phyloP scores from a whole-genome alignment of 2,329 filamentous ascomycete genomes.

The Calonectria honghensis region DNA sequence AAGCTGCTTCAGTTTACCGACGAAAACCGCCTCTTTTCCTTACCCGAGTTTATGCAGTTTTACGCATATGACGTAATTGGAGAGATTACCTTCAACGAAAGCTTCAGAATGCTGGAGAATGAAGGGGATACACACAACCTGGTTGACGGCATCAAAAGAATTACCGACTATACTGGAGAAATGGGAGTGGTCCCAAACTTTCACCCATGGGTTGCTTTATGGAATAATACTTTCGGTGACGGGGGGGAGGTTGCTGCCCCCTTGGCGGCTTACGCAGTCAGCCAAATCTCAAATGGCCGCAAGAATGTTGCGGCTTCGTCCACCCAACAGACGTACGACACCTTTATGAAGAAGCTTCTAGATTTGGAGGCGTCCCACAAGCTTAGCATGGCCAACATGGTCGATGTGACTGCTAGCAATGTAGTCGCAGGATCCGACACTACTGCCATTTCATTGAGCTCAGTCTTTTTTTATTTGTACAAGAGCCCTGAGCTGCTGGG shows the following conservation, averaged over 20 bases:
- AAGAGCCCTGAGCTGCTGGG: neutral
- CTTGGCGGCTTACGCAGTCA: neutral
- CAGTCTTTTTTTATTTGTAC: neutral
- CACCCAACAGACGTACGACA: neutral
- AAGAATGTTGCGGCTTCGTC: neutral
- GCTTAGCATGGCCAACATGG: neutral
- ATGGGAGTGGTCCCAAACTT: neutral
- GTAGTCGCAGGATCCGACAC: slow-evolving; percentile 11
- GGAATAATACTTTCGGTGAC: neutral
- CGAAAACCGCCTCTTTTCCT: neutral
- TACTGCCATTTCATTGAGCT: neutral
- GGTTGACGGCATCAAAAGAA: neutral
- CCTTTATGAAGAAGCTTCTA: slow-evolving; percentile 2
- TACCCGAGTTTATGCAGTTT: slow-evolving; percentile 32
- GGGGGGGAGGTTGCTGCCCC: neutral
- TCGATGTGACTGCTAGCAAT: neutral
- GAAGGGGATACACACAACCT: neutral
- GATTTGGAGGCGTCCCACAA: neutral
- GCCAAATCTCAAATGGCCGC: neutral
- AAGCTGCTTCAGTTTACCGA: neutral
- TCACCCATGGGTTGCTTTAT: neutral
- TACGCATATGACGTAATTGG: slow-evolving; percentile 47
- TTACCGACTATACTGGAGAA: neutral
- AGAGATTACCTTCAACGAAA: slow-evolving; percentile 1
- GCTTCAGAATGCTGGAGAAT: neutral